Conservation (phyloP, 345 rosid species). For the Eucalyptus cloeziana region DNA sequence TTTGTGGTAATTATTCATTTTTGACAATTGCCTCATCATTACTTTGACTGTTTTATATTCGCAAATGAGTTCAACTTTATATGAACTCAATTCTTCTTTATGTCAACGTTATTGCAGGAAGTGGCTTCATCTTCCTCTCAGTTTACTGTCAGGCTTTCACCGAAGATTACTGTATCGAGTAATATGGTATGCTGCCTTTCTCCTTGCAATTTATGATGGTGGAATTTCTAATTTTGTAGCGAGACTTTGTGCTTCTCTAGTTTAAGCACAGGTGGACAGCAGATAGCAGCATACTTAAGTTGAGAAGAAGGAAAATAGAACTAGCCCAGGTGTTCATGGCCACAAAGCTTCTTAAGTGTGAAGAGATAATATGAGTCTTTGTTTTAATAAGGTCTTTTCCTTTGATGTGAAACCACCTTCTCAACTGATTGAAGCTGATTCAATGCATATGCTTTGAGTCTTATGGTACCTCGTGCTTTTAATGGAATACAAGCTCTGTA, state of each 20-base stretch:
- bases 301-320: not conserved
- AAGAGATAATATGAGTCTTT: not conserved
- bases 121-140: conserved; percentile 33
- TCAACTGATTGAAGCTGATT: not conserved
- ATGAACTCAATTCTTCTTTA: not conserved
- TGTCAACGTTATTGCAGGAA: conserved; percentile 33
- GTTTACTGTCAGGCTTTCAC: conserved; percentile 68
- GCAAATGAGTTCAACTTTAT: not conserved
- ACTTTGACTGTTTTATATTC: not conserved
- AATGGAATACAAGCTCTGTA: not conserved
- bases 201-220: not conserved
- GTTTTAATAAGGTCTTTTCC: not conserved
- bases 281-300: not conserved
- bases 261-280: not conserved
- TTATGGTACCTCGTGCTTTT: not conserved
- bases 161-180: conserved; percentile 37
- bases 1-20: conserved; percentile 61
- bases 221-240: not conserved
- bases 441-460: not conserved
- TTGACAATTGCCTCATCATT: not conserved
- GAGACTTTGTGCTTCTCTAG: not conserved
- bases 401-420: not conserved
- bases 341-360: not conserved
- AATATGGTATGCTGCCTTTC: conserved; percentile 48
- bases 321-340: not conserved